Evolutionary conservation across 1,284 basidiomycete genomes (phyloP).

Genomic region (Moesziomyces sp.): DNA sequence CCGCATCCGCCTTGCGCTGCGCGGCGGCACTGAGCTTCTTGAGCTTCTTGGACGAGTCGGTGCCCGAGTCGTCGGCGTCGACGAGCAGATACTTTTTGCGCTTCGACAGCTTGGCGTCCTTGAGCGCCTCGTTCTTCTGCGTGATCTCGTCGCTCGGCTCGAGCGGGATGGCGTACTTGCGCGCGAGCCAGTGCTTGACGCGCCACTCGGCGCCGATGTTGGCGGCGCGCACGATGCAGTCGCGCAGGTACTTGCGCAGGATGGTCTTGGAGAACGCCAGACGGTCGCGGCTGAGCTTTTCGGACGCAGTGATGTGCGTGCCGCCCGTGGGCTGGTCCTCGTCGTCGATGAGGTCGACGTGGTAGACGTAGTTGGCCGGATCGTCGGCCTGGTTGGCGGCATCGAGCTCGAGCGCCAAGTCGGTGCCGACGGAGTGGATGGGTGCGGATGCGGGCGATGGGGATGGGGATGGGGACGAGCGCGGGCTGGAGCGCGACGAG

Average conservation of each 20-base stretch:
- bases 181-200: constrained; percentile 85
- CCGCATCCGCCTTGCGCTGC: constrained; percentile 41
- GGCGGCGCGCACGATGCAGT: constrained; percentile 88
- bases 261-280: constrained; percentile 95
- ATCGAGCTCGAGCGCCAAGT: constrained; percentile 80
- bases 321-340: constrained; percentile 72
- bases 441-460: background rate
- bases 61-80: constrained; percentile 80
- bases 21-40: constrained; percentile 42
- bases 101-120: constrained; percentile 77
- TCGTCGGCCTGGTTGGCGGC: constrained; percentile 81
- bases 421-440: constrained; percentile 78
- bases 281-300: constrained; percentile 83
- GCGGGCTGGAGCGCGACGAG: constrained; percentile 16
- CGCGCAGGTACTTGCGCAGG: constrained; percentile 91
- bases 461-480: constrained; percentile 5
- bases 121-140: constrained; percentile 79
- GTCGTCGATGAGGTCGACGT: constrained; percentile 77
- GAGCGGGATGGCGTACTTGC: constrained; percentile 82
- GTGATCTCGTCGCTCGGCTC: constrained; percentile 86
- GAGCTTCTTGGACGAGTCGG: constrained; percentile 65
- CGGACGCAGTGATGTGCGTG: constrained; percentile 82
- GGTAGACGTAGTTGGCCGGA: constrained; percentile 85
- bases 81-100: constrained; percentile 73
- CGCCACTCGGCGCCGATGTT: constrained; percentile 94